Percentiles rank a stretch among this genome's conserved stretches.
phyloP scores from a whole-genome alignment of 305 asterid genomes.

The Solanum hybrid region DNA sequence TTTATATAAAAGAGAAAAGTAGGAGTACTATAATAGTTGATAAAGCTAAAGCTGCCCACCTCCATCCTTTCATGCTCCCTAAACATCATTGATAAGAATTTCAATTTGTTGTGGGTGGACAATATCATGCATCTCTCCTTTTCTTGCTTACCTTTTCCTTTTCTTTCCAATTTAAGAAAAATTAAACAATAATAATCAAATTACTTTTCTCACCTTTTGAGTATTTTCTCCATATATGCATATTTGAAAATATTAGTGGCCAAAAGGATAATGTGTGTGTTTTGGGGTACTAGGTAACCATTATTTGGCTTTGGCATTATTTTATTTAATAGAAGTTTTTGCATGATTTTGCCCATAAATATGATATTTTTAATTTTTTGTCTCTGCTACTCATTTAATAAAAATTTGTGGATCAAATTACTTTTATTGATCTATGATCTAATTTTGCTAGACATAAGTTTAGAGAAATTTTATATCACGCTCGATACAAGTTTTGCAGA shows the following conservation, averaged over 20 bases:
- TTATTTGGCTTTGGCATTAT: not conserved
- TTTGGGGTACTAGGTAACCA: not conserved
- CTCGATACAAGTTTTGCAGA: not conserved
- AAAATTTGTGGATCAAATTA: not conserved
- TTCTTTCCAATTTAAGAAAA: not conserved
- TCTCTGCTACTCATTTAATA: not conserved
- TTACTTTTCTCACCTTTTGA: not conserved
- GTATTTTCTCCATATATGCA: not conserved
- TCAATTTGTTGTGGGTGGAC: not conserved
- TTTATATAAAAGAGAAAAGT: not conserved
- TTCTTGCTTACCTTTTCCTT: not conserved
- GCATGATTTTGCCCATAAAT: not conserved
- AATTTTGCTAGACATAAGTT: not conserved
- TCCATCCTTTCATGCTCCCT: conserved; percentile 21
- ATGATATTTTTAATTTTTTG: not conserved
- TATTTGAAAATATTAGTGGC: not conserved
- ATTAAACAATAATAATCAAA: not conserved
- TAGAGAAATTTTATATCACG: not conserved
- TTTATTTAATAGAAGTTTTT: not conserved
- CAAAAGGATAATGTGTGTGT: not conserved
- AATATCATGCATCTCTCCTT: conserved; percentile 7
- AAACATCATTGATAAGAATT: not conserved
- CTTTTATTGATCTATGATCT: not conserved
- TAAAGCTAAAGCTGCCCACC: conserved; percentile 17
- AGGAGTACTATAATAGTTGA: not conserved